A percentile compares a stretch with the other conserved stretches of the same genome.
phyloP scores from a whole-genome alignment of 2,329 filamentous ascomycete genomes.

The Calonectria leucothoes region DNA sequence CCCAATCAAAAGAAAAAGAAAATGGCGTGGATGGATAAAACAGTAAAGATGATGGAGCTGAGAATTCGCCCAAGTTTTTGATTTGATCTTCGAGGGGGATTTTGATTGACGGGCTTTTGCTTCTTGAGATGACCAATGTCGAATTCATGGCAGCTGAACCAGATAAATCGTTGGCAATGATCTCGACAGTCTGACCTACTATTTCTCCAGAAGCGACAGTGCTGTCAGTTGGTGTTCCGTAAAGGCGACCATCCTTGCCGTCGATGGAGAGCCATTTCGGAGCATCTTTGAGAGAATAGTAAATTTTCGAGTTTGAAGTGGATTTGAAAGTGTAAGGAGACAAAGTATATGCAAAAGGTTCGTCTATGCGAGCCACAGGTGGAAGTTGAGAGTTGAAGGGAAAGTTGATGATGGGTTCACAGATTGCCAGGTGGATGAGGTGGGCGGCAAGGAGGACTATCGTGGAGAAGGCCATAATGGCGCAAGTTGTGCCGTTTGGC shows the following conservation, averaged over 20 bases:
- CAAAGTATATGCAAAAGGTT: conserved; percentile 78
- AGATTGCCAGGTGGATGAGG: conserved; percentile 45
- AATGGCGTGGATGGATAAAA: conserved; percentile 65
- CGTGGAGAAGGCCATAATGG: conserved; percentile 46
- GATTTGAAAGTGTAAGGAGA: conserved; percentile 80
- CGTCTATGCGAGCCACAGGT: conserved; percentile 76
- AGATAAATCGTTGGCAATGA: conserved; percentile 76
- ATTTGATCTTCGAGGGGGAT: conserved; percentile 71
- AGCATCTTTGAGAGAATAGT: conserved; percentile 73
- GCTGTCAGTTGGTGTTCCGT: conserved; percentile 72
- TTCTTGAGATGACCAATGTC: conserved; percentile 76
- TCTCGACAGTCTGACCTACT: conserved; percentile 70
- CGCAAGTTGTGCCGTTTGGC: conserved; percentile 34
- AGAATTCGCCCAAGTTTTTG: conserved; percentile 66
- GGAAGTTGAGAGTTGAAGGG: conserved; percentile 89
- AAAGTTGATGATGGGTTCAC: conserved; percentile 65
- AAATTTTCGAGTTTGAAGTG: conserved; percentile 67
- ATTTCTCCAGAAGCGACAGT: conserved; percentile 62
- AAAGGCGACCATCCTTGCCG: conserved; percentile 71
- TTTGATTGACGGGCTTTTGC: conserved; percentile 63
- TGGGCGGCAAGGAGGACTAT: conserved; percentile 42
- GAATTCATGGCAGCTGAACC: conserved; percentile 74
- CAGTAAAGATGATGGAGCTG: conserved; percentile 69
- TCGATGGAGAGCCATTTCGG: conserved; percentile 84
- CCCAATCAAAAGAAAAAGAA: conserved; percentile 62